Evolutionary conservation across 2,329 filamentous ascomycete species (phyloP), one percentile per base, ranked within the genome.

Genomic region (Lecanicillium sp.): DNA sequence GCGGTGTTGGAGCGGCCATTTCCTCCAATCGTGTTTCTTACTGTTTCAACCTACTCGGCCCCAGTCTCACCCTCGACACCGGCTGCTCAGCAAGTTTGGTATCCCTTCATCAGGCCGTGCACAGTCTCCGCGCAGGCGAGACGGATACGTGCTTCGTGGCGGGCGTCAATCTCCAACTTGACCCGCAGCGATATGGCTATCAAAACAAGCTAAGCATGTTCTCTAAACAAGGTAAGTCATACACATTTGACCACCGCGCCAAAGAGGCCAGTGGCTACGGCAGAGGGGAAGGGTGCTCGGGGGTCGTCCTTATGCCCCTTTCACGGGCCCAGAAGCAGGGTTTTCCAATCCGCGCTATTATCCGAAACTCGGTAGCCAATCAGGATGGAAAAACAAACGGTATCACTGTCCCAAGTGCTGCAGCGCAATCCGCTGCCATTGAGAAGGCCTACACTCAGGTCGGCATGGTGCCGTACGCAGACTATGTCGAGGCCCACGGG

Each of bases 251-350:
- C 52, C 52, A 56, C 5, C 40, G 40, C 19, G 40, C 40, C 44
- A 39, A 47, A 21, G 55, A 54, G 14, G 73, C 64, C 2, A 64
- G 66, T 50, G 75, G 75, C 1, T 78, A 75, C 54, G 70, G 62
- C 1, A 62, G 73, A 10, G 74, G 72, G 2, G 75, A 78, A 54
- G 74, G 72, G 4, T 58, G 68, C 17, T 67, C 59, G 1, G 59
- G 64, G 12, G 46, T 76, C 3, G 47, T 74, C 2, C 51, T 78
- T 3, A 78, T 76, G 57, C 65, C 60, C 1, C 57, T 75, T 0
- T 57, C 60, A 3, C 62, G 67, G 42, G 73, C 73, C 2, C 68
- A 69, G 44, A 62, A 62, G 4, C 66, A 74, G 51, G 60, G 61
- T 1, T 38, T 51, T 29, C 41, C 21, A 4, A 62, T 68, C 30